Conservation (phyloP, 1,284 basidiomycete genomes). For the Peniophora sp. region DNA sequence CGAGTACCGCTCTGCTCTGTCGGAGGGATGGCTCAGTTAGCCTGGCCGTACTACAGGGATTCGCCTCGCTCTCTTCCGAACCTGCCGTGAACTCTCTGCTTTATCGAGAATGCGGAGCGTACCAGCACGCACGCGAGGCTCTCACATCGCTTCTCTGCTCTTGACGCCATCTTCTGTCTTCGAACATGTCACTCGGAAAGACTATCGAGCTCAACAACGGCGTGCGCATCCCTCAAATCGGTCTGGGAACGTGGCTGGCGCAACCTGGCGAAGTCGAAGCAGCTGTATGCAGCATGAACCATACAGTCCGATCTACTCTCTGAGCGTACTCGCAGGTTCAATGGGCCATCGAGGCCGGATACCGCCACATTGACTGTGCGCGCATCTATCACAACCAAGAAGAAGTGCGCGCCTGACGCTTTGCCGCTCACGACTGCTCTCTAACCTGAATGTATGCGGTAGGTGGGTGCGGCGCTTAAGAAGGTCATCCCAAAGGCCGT, state of each 20-base stretch:
- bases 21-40: too few relatives aligned
- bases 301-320: neutral
- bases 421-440: neutral
- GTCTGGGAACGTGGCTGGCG: constrained; percentile 80
- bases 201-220: constrained; percentile 45
- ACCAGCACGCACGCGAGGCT: too few relatives aligned
- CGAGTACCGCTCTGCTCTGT: too few relatives aligned
- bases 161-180: too few relatives aligned
- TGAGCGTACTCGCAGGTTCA: constrained; percentile 45
- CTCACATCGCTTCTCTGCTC: too few relatives aligned
- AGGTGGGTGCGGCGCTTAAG: constrained; percentile 60
- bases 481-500: constrained; percentile 77
- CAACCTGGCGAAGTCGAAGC: constrained; percentile 71
- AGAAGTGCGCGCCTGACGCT: constrained; percentile 34
- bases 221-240: constrained; percentile 58
- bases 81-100: too few relatives aligned
- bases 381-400: constrained; percentile 69
- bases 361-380: constrained; percentile 77
- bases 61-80: too few relatives aligned
- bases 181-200: constrained; percentile 52
- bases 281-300: constrained; percentile 35
- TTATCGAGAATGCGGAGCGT: too few relatives aligned
- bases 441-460: neutral
- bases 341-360: constrained; percentile 64
- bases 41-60: too few relatives aligned